These are phyloP conservation scores for Starmerella sp. DNA, from an alignment of 805 yeast genomes.

Conservation along the genomic window DNA sequence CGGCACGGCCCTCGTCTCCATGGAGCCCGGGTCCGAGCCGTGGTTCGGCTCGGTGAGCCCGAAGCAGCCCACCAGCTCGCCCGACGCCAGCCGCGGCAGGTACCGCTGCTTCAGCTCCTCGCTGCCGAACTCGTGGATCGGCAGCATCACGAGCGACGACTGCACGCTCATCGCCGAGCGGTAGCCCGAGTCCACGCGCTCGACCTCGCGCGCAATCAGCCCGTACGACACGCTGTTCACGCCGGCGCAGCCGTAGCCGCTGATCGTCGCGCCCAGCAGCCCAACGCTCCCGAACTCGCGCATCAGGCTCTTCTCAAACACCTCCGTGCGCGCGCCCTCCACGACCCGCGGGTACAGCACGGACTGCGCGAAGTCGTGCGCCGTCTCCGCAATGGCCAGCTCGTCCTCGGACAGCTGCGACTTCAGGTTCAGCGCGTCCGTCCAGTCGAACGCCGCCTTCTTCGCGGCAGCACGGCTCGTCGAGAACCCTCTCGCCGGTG, in stretches of 20 bases:
- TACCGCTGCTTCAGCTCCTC: constrained; percentile 34
- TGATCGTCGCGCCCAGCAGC: constrained; percentile 33
- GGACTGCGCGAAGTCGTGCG: constrained; percentile 31
- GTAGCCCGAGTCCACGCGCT: constrained; percentile 36
- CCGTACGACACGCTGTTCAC: constrained; percentile 36
- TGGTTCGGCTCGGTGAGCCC: constrained; percentile 59
- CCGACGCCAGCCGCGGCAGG: constrained; percentile 33
- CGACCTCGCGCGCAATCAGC: constrained; percentile 36
- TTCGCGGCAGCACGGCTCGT: neutral
- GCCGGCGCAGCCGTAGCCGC: constrained; percentile 38
- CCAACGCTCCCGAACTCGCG: constrained; percentile 35
- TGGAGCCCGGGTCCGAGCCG: constrained; percentile 48
- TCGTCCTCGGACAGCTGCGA: constrained; percentile 33
- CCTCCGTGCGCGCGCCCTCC: constrained; percentile 34
- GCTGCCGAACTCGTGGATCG: constrained; percentile 33
- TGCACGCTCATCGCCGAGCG: constrained; percentile 37
- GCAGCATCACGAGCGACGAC: constrained; percentile 37
- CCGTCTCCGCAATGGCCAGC: constrained; percentile 30
- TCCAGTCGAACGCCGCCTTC: constrained; percentile 28
- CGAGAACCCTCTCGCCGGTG: constrained; percentile 1
- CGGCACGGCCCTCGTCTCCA: constrained; percentile 41
- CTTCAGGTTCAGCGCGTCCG: constrained; percentile 31
- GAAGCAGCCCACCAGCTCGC: constrained; percentile 45
- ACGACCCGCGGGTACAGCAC: constrained; percentile 32
- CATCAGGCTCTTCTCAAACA: constrained; percentile 30